Conservation (phyloP, 441 rosid genomes). For the Gossypium lobatum region DNA sequence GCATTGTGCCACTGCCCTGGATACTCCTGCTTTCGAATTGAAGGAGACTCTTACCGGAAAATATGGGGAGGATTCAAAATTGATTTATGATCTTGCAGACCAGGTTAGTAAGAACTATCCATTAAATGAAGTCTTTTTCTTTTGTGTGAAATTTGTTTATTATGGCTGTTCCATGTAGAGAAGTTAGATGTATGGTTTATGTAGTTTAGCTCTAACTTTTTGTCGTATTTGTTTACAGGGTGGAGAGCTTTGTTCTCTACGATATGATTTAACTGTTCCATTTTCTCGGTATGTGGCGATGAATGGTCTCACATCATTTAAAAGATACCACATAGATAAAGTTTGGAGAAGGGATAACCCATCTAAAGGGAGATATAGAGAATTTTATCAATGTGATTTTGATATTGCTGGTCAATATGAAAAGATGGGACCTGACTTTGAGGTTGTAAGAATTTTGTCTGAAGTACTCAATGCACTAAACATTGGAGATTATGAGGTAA, state of each 20-base stretch:
- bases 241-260: slow-evolving; percentile 90
- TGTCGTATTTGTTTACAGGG: slow-evolving; percentile 46
- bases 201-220: background rate
- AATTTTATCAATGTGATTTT: slow-evolving; percentile 94
- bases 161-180: background rate
- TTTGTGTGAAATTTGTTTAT: background rate
- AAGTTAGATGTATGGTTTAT: background rate
- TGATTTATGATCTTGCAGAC: slow-evolving; percentile 91
- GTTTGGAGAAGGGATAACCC: slow-evolving; percentile 93
- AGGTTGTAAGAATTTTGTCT: slow-evolving; percentile 62
- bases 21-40: slow-evolving; percentile 95
- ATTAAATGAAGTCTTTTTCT: background rate
- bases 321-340: slow-evolving; percentile 84
- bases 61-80: slow-evolving; percentile 93
- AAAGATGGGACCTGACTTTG: slow-evolving; percentile 94
- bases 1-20: slow-evolving; percentile 85
- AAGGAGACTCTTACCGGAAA: slow-evolving; percentile 93
- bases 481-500: slow-evolving; percentile 87
- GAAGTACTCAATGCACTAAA: slow-evolving; percentile 75
- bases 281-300: slow-evolving; percentile 92
- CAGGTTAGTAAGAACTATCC: slow-evolving; percentile 46
- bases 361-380: slow-evolving; percentile 86
- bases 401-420: slow-evolving; percentile 85
- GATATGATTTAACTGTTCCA: slow-evolving; percentile 93
- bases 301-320: slow-evolving; percentile 78